These are phyloP conservation scores for Lolium perenne DNA, from an alignment of 176 grass and related monocot species.

Conservation along the genomic window DNA sequence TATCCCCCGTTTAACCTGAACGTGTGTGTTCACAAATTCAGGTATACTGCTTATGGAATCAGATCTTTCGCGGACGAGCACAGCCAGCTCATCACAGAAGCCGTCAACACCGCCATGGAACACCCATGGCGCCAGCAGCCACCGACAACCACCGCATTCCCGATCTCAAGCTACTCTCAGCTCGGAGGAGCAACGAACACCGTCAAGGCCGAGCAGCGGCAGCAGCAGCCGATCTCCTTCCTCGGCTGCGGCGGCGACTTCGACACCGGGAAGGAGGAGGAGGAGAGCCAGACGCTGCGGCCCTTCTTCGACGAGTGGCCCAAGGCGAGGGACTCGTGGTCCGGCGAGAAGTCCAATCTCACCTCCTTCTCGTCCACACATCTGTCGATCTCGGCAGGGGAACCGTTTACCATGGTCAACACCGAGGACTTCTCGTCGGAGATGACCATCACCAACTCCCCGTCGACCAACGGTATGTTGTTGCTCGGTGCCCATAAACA, in stretches of 20 bases:
- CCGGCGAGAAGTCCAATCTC: conserved; percentile 55
- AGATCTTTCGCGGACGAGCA: conserved; percentile 62
- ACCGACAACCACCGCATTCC: conserved; percentile 41
- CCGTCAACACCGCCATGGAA: conserved; percentile 52
- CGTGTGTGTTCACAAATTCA: background rate
- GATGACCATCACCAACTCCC: conserved; percentile 67
- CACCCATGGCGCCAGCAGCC: conserved; percentile 55
- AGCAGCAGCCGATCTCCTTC: conserved; percentile 53
- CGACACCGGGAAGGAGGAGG: conserved; percentile 55
- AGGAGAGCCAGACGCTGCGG: conserved; percentile 55
- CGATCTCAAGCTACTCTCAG: conserved; percentile 49
- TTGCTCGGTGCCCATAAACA: too few species aligned
- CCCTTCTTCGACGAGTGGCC: conserved; percentile 97
- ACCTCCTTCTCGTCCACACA: conserved; percentile 72
- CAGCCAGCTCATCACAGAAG: conserved; percentile 61
- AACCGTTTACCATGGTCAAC: conserved; percentile 35
- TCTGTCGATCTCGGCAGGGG: conserved; percentile 69
- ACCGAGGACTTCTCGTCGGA: conserved; percentile 47
- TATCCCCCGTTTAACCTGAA: background rate
- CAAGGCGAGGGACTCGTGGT: conserved; percentile 61
- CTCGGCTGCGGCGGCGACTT: conserved; percentile 29
- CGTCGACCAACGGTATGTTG: conserved; percentile 50
- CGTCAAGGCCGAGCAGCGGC: conserved; percentile 40
- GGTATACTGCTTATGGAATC: conserved; percentile 57
- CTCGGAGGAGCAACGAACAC: conserved; percentile 31